Base-by-base conservation (phyloP, 2,329 filamentous ascomycete genomes). In the Fonsecaea erecta region DNA sequence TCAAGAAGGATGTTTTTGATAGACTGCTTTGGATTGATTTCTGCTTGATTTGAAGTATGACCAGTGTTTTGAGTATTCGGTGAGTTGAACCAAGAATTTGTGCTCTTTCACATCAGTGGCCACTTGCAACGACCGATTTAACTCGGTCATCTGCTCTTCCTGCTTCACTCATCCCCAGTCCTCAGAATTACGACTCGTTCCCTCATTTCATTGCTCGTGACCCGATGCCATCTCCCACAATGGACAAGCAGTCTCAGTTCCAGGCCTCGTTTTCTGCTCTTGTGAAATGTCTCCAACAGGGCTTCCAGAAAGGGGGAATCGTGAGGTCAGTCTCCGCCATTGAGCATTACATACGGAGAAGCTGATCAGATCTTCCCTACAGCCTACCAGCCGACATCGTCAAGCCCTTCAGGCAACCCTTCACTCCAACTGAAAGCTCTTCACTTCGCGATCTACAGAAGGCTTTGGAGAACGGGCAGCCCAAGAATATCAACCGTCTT, bases 371-470 rank as follows among this genome's bases (percentile, higher is more conserved):
- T 24, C 34, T 16, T 35, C 14, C 12, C 34, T 21, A 18, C 48
- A 68, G 64, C 24, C 57, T 68, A 48, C 63, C 66, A 46, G 32
- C 37, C 35, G 57, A 66, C 28, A 35, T 68, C 26, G 58, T 61
- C 35, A 52, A 35, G 34, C 60, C 60, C 3, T 66, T 66, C 46
- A 52, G 48, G 28, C 35, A 62, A 16, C 43, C 63, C 14, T 62
- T 63, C 43, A 60, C 32, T 16, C 61, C 61, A 16, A 59, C 56
- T 24, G 60, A 63, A n/a, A 62, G 35, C 37, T 55, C 37, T 21
- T 35, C 35, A 24, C 66, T 68, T 51, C 63, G 64, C 21, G 35
- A 43, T 52, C 63, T 68, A 14, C 51, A 51, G 14, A 63, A 56
- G 46, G 8, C 52, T 26, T 55, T 68, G 4, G 60, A 68, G 9